Base-by-base conservation (phyloP, 2,329 filamentous ascomycete genomes). In the Elsinoe australis region DNA sequence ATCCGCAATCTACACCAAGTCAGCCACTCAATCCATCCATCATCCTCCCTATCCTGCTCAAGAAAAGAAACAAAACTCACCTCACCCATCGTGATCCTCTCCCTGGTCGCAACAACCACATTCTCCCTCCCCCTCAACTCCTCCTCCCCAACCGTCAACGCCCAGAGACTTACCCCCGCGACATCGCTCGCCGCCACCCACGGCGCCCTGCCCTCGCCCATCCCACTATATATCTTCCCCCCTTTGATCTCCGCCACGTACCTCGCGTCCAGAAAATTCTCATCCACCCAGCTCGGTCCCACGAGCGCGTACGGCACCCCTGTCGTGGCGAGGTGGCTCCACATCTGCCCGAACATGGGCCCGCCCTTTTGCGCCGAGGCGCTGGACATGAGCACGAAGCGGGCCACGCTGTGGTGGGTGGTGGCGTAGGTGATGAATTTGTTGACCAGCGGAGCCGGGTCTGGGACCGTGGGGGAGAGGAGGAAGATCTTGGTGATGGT, bases 341-440 rank as follows among this genome's bases (percentile, higher is more conserved):
- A 66, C 17, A 71, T 62, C 35, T 60, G 51, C 0, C 66, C 66
- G 58, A 65, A 62, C 3, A 58, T 55, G 3, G 59, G 58, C 2
- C 64, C 66, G 1, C 66, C 68, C 5, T 62, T 57, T 26, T 66
- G 59, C 3, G 68, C 38, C 0, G 61, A 41, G 32, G 62, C 71
- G 0, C 64, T 64, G 50, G 67, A 67, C 47, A 70, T 58, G 9
- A 74, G 55, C 9, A 74, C 67, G 51, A 74, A 71, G 14, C 71
- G 61, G 29, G 58, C 58, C 3, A 64, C 62, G 3, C 66, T 63
- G n/a, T n/a, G n/a, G 5, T 62, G 55, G 1, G 52, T 48, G 5
- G 64, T 56, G 1, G 70, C 67, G 5, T 65, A 53, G 50, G 72
- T 65, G 32, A 74, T 57, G 52, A 73, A 73, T 0, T 57, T 56